These are phyloP conservation scores for Fraxinus quadrangulata DNA, from an alignment of 257 asterid genomes.

Conservation along the genomic window DNA sequence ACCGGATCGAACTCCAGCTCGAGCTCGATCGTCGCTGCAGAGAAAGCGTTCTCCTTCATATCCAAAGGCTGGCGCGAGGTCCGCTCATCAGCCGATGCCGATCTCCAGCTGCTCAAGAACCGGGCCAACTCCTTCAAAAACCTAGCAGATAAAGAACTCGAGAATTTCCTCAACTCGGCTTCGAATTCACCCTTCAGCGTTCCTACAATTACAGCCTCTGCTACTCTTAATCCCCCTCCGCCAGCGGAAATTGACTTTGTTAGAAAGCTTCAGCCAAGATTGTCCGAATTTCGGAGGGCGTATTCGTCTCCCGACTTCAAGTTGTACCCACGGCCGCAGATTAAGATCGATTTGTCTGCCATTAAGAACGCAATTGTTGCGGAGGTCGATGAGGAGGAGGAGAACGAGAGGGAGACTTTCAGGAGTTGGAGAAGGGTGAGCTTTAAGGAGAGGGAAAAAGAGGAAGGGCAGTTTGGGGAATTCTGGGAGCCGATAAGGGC, in stretches of 20 bases:
- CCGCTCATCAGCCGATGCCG: slow-evolving; percentile 95
- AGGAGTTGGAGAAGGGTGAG: slow-evolving; percentile 57
- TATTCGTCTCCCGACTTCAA: slow-evolving; percentile 89
- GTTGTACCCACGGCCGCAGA: slow-evolving; percentile 55
- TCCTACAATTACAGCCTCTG: slow-evolving; percentile 74
- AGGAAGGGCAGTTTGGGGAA: slow-evolving; percentile 70
- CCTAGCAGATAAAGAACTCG: slow-evolving; percentile 79
- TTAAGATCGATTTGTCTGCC: slow-evolving; percentile 70
- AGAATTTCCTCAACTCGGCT: slow-evolving; percentile 87
- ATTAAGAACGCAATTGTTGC: slow-evolving; percentile 76
- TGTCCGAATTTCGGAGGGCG: slow-evolving; percentile 75
- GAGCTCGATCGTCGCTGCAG: slow-evolving; percentile 67
- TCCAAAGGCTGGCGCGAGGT: slow-evolving; percentile 98
- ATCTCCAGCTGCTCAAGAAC: slow-evolving; percentile 75
- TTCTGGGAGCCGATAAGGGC: slow-evolving; percentile 77
- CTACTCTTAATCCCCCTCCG: slow-evolving; percentile 48
- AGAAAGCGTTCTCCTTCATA: slow-evolving; percentile 86
- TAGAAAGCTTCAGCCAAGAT: slow-evolving; percentile 76
- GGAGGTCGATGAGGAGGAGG: slow-evolving; percentile 59
- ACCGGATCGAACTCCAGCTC: slow-evolving; percentile 34
- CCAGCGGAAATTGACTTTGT: slow-evolving; percentile 81
- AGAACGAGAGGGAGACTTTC: slow-evolving; percentile 40
- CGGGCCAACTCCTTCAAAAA: slow-evolving; percentile 83
- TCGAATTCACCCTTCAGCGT: slow-evolving; percentile 69
- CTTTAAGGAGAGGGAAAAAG: slow-evolving; percentile 57